Percentiles rank a stretch among this genome's conserved stretches.
Evolutionary conservation across 2,329 filamentous ascomycete species (phyloP).

Genomic region (Emmonsia crescens): DNA sequence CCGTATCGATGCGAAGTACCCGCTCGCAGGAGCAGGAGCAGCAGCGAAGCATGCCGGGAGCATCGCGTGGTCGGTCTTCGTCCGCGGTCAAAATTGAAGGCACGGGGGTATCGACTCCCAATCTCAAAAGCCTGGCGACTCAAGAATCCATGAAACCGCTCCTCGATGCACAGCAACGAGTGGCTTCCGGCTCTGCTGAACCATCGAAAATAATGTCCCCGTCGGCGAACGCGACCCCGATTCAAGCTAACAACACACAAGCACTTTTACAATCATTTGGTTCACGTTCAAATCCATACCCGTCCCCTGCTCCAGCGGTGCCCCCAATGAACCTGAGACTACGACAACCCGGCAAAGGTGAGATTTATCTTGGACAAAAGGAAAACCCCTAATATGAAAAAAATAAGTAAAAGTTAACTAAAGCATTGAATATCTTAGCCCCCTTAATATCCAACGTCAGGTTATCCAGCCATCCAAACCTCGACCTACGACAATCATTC

Average conservation of each 20-base stretch:
- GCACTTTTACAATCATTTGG: neutral
- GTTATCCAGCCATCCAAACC: slow-evolving; percentile 56
- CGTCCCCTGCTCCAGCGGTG: neutral
- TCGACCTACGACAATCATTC: slow-evolving; percentile 52
- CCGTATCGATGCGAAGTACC: slow-evolving; percentile 1
- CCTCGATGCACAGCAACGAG: neutral
- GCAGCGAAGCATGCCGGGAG: neutral
- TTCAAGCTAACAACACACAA: neutral
- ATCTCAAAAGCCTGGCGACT: neutral
- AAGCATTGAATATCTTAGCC: neutral
- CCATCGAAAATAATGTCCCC: slow-evolving; percentile 5
- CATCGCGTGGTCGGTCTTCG: slow-evolving; percentile 3
- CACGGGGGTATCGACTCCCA: neutral
- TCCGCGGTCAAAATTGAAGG: slow-evolving; percentile 26
- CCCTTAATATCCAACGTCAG: slow-evolving; percentile 56
- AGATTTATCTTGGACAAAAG: neutral
- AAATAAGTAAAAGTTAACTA: neutral
- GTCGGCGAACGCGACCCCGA: neutral
- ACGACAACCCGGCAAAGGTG: neutral
- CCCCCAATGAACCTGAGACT: neutral
- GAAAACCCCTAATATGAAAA: neutral
- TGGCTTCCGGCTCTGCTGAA: neutral
- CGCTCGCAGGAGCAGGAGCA: slow-evolving; percentile 19
- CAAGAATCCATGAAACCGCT: neutral
- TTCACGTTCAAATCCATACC: neutral